Percentiles rank a stretch among this genome's conserved stretches.
These are phyloP conservation scores for Cutaneotrichosporon dermatis DNA, from an alignment of 1,284 basidiomycete genomes.

Conservation along the genomic window DNA sequence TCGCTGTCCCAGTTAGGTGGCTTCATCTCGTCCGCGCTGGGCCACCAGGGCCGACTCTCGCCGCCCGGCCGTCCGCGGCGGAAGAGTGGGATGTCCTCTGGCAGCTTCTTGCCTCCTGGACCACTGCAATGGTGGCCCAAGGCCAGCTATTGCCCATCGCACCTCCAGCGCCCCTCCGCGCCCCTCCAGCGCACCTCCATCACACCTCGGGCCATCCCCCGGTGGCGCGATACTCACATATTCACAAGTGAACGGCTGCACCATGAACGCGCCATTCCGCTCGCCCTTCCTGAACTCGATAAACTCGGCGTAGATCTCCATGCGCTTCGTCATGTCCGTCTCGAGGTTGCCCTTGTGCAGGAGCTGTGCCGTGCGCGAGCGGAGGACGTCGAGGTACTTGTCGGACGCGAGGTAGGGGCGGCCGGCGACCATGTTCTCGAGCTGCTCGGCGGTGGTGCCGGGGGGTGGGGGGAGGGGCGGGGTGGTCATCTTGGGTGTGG, in stretches of 20 bases:
- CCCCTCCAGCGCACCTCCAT: too few species aligned
- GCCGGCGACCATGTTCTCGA: conserved; percentile 29
- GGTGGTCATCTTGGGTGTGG: neutral
- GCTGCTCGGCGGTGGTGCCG: neutral
- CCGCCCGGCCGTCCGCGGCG: too few species aligned
- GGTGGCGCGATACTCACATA: conserved; percentile 31
- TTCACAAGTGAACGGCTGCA: conserved; percentile 36
- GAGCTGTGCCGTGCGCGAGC: conserved; percentile 15
- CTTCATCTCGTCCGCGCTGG: too few species aligned
- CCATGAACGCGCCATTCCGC: conserved; percentile 13
- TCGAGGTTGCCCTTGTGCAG: conserved; percentile 26
- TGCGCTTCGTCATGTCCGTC: conserved; percentile 20
- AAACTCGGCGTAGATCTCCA: conserved; percentile 23
- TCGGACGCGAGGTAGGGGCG: conserved; percentile 35
- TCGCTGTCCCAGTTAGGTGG: too few species aligned
- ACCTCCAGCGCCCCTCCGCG: too few species aligned
- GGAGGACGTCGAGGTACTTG: conserved; percentile 29
- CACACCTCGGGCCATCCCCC: too few species aligned
- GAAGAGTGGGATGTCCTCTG: too few species aligned
- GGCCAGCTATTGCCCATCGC: too few species aligned
- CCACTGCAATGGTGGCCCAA: too few species aligned
- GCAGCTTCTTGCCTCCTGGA: too few species aligned
- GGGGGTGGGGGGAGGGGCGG: neutral
- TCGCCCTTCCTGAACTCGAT: conserved; percentile 13
- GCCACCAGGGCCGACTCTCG: too few species aligned